Evolutionary conservation across 768 basidiomycete genomes (phyloP), one percentile per base, ranked within the genome.

Genomic region (Harrya chromipes): DNA sequence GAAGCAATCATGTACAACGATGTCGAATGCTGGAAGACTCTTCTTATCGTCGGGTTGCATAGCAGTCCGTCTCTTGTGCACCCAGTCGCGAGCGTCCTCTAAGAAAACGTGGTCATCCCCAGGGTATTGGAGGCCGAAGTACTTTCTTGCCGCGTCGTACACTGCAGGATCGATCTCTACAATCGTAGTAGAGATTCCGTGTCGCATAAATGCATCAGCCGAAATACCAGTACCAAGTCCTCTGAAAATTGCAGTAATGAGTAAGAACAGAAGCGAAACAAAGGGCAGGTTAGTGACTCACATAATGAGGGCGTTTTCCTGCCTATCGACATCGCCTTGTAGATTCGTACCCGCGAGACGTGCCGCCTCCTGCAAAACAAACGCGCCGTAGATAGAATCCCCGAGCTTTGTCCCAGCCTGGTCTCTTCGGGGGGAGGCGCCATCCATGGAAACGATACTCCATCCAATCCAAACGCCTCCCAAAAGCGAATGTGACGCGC

Each of bases 111-210:
- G 80, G 13, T 67, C 73, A 3, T 78, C 68, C 2, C 76, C 74
- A 6, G 84, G 83, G 50, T 84, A 75, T 12, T 82, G 78, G n/a
- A 97, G 73, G 7, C 82, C 87, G 54, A 98, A 97, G 69, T 79
- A 94, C 27, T 67, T 72, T 23, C 81, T 77, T 14, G 94, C 92
- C 23, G 87, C 91, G 13, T 81, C 72, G 63, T 94, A 94, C 19
- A 98, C 94, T 1, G 81, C 85, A 31, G 90, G 90, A 63, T 97
- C 95, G 52, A 95, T 89, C 67, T 98, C 95, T n/a, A 94, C 80
- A 41, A 95, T 79, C 1, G 92, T 90, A 5, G 87, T 85, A 6
- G 77, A 72, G 23, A 94, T 70, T 17, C 77, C 77, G 53, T 90
- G 87, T 21, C 77, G 74, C 40, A 80, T 73, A 56, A 98, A 83